These are phyloP conservation scores for Pichia sp. DNA, from an alignment of 1,139 yeast genomes.

Conservation along the genomic window DNA sequence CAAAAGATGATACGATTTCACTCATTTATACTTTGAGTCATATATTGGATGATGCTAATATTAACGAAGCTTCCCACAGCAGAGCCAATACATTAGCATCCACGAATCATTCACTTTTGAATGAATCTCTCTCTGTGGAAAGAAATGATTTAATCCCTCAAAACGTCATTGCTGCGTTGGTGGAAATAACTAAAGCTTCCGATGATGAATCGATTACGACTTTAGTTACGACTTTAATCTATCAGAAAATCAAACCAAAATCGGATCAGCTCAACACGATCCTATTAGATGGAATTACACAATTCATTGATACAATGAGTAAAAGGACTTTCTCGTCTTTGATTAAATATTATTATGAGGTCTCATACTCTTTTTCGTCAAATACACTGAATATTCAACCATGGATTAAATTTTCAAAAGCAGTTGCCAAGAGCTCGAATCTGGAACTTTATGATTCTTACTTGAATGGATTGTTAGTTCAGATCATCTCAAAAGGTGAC, in stretches of 20 bases:
- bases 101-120: constrained; percentile 12
- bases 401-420: constrained; percentile 44
- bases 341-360: constrained; percentile 33
- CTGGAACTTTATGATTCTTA: constrained; percentile 48
- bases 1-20: constrained; percentile 82
- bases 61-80: constrained; percentile 35
- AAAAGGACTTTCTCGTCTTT: constrained; percentile 53
- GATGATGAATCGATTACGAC: constrained; percentile 73
- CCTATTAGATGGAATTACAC: constrained; percentile 47
- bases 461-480: constrained; percentile 56
- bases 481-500: constrained; percentile 74
- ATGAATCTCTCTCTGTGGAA: constrained; percentile 13
- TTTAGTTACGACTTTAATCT: constrained; percentile 70
- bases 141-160: constrained; percentile 30
- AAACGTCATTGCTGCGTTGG: constrained; percentile 66
- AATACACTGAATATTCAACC: constrained; percentile 37
- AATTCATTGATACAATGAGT: constrained; percentile 50
- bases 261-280: constrained; percentile 26
- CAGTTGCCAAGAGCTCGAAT: constrained; percentile 25
- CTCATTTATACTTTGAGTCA: constrained; percentile 80
- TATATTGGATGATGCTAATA: constrained; percentile 32
- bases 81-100: neutral
- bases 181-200: constrained; percentile 60
- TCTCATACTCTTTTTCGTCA: constrained; percentile 28
- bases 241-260: constrained; percentile 58